Evolutionary conservation across 352 stramenopile genomes (phyloP).

Genomic region (Pythium volutum): DNA sequence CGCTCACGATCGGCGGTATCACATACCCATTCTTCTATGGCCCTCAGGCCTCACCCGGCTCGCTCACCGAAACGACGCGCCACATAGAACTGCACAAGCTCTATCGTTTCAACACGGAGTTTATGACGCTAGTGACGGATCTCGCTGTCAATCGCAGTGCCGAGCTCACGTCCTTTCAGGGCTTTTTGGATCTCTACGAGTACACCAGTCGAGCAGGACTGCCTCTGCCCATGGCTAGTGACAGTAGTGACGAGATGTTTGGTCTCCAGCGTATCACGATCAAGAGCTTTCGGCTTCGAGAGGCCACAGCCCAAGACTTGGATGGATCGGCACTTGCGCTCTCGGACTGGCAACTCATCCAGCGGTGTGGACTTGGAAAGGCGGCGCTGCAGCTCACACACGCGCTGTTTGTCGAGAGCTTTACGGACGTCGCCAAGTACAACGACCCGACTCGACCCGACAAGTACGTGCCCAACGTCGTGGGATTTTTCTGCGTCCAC

Average conservation of each 20-base stretch:
- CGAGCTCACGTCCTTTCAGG: slow-evolving; percentile 6
- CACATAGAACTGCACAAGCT: slow-evolving; percentile 26
- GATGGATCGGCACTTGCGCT: background rate
- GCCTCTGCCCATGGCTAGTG: slow-evolving; percentile 18
- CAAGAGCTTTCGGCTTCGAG: slow-evolving; percentile 10
- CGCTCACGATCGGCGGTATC: slow-evolving; percentile 26
- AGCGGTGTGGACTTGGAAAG: slow-evolving; percentile 1
- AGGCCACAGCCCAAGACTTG: background rate
- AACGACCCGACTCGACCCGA: slow-evolving; percentile 2
- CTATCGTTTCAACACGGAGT: slow-evolving; percentile 22
- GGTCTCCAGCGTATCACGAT: slow-evolving; percentile 31
- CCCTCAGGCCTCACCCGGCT: slow-evolving; percentile 1
- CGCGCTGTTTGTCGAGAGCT: slow-evolving; percentile 14
- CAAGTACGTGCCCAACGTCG: slow-evolving; percentile 20
- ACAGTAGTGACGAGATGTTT: slow-evolving; percentile 42
- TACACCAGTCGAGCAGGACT: background rate
- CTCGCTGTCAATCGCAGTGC: slow-evolving; percentile 20
- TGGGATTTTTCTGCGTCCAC: slow-evolving; percentile 18
- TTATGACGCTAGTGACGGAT: slow-evolving; percentile 18
- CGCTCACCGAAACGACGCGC: slow-evolving; percentile 32
- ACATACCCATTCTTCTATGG: slow-evolving; percentile 17
- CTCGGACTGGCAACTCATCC: background rate
- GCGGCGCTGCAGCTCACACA: background rate
- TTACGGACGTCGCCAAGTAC: slow-evolving; percentile 3
- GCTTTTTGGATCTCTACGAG: slow-evolving; percentile 8